Evolutionary conservation across 345 rosid species (phyloP), one percentile per base, ranked within the genome.

Genomic region (Raphanus sativus): DNA sequence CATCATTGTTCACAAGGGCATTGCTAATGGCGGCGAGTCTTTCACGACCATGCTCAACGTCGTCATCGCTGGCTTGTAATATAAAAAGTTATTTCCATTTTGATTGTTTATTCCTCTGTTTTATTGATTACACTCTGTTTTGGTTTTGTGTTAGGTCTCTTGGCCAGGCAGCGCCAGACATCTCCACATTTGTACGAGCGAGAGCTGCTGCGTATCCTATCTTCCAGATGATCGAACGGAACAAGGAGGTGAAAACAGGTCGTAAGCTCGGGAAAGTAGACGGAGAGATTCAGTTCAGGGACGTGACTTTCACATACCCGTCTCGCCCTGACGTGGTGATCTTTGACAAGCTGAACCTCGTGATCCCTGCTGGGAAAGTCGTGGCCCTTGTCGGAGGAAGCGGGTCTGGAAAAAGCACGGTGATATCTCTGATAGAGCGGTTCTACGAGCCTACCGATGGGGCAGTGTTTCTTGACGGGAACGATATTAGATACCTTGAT

Each of bases 41-140:
- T 95, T 95, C 89, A 95, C 99, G 0, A 95, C 99, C 68, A 95
- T 95, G 99, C 97, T 95, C 78, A 95, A 92, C 77, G 99, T 92
- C n/a, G 99, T 92, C 71, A 90, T 90, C 64, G 82, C 98, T 28
- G 98, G 99, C 87, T 75, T 95, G 98, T 92, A 89, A 68, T 32
- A 75, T n/a, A n/a, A n/a, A n/a, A n/a, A n/a, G n/a, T n/a, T n/a
- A n/a, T n/a, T n/a, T n/a, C n/a, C n/a, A n/a, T n/a, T n/a, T n/a
- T n/a, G n/a, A n/a, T n/a, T n/a, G n/a, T n/a, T n/a, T 16, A 0
- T 17, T 32, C 12, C 5, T 40, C 34, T 66, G 16, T 68, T 12
- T 16, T 6, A 1, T 42, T 65, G 2, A n/a, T n/a, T n/a, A n/a
- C n/a, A n/a, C 33, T 56, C 21, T 55, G 29, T 34, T 54, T 24